A percentile compares a stretch with the other conserved stretches of the same genome.
Conservation (phyloP, 2,329 filamentous ascomycete species). For the Aspergillus neotritici region DNA sequence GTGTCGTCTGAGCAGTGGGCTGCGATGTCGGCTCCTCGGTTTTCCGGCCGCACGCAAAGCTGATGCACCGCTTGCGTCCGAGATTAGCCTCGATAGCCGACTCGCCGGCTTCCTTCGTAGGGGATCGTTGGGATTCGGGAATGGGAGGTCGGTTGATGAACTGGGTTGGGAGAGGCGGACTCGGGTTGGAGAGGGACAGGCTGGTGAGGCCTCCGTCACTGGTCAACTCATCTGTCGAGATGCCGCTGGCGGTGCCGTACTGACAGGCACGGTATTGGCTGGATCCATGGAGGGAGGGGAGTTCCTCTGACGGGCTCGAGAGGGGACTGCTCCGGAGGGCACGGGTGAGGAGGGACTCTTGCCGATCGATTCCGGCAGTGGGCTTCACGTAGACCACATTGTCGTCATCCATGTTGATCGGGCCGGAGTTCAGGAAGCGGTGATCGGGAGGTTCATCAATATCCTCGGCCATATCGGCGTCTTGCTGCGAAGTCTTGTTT, state of each 20-base stretch:
- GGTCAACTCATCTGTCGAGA: slow-evolving; percentile 86
- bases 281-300: slow-evolving; percentile 37
- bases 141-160: slow-evolving; percentile 22
- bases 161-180: slow-evolving; percentile 63
- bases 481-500: slow-evolving; percentile 35
- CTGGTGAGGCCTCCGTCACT: slow-evolving; percentile 90
- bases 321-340: slow-evolving; percentile 68
- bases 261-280: slow-evolving; percentile 53
- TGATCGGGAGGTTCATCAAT: slow-evolving; percentile 81
- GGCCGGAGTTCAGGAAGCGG: slow-evolving; percentile 23
- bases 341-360: slow-evolving; percentile 80
- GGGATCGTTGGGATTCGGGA: no score
- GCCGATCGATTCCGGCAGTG: slow-evolving; percentile 48
- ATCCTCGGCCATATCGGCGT: slow-evolving; percentile 66
- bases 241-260: slow-evolving; percentile 71
- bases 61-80: slow-evolving; percentile 82
- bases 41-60: slow-evolving; percentile 76
- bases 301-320: slow-evolving; percentile 33
- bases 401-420: slow-evolving; percentile 24
- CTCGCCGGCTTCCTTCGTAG: slow-evolving; percentile 42
- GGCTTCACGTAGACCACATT: slow-evolving; percentile 44
- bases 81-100: slow-evolving; percentile 57
- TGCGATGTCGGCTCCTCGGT: slow-evolving; percentile 41
- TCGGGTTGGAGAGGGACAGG: slow-evolving; percentile 79
- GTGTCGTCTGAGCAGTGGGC: slow-evolving; percentile 16